Conservation (phyloP, 306 rosid genomes). For the Ammopiptanthus mongolicus region DNA sequence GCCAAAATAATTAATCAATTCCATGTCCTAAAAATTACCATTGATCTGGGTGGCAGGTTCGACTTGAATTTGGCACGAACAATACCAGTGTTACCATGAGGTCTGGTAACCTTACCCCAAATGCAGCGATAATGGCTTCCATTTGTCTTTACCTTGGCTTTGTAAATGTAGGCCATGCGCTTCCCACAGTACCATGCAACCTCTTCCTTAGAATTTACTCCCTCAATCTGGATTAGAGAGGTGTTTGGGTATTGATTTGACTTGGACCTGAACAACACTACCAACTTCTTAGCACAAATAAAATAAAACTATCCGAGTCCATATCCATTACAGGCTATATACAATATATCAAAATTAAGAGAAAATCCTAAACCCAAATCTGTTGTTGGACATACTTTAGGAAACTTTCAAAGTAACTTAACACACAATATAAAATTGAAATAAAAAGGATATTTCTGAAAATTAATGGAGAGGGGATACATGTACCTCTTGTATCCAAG, state of each 20-base stretch:
- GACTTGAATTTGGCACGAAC: constrained; percentile 96
- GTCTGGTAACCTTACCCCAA: constrained; percentile 93
- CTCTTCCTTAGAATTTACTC: constrained; percentile 89
- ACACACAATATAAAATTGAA: background rate
- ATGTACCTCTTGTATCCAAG: constrained; percentile 91
- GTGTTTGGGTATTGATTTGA: constrained; percentile 89
- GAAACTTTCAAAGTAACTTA: background rate
- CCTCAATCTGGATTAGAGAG: constrained; percentile 86
- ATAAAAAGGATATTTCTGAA: background rate
- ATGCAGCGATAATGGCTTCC: constrained; percentile 90
- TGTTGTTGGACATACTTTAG: background rate
- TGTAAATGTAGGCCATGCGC: constrained; percentile 92
- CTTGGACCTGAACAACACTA: constrained; percentile 59
- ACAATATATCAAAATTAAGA: background rate
- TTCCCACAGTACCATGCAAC: constrained; percentile 79
- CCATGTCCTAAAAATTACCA: constrained; percentile 35
- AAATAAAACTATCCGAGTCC: background rate
- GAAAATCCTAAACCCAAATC: background rate
- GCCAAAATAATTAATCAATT: background rate
- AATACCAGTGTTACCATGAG: constrained; percentile 91
- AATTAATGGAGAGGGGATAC: background rate
- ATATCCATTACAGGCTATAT: background rate
- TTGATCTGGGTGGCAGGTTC: constrained; percentile 82
- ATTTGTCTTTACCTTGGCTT: constrained; percentile 80
- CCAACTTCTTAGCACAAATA: background rate